Evolutionary conservation across 305 asterid species (phyloP).

Genomic region (Fraxinus nigra): DNA sequence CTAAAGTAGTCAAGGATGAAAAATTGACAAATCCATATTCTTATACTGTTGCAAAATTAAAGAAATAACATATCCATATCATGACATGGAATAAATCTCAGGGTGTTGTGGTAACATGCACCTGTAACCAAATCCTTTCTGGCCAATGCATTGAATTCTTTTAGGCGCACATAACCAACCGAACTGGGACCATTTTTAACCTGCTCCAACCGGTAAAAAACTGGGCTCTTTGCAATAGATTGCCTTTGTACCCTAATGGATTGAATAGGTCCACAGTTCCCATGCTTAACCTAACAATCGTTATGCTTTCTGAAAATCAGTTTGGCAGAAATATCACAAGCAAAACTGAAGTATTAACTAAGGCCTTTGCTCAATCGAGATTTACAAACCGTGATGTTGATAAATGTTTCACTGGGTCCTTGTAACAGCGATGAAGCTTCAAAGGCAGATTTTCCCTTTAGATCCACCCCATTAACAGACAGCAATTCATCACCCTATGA

Average conservation of each 20-base stretch:
- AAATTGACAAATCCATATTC: slow-evolving; percentile 4
- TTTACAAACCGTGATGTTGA: slow-evolving; percentile 57
- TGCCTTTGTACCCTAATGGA: slow-evolving; percentile 78
- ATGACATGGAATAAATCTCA: neutral
- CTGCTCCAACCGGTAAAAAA: slow-evolving; percentile 82
- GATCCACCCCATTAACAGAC: slow-evolving; percentile 77
- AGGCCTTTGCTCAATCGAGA: slow-evolving; percentile 18
- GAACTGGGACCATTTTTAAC: slow-evolving; percentile 50
- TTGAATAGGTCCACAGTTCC: slow-evolving; percentile 83
- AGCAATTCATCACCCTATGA: slow-evolving; percentile 87
- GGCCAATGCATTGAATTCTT: slow-evolving; percentile 98
- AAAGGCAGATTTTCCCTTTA: slow-evolving; percentile 86
- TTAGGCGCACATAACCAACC: slow-evolving; percentile 90
- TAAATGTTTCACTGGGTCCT: slow-evolving; percentile 89
- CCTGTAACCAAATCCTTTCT: slow-evolving; percentile 90
- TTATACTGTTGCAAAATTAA: neutral
- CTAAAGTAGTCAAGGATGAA: slow-evolving; percentile 22
- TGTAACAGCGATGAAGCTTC: slow-evolving; percentile 84
- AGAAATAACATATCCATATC: neutral
- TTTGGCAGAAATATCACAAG: slow-evolving; percentile 24
- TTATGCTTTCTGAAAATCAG: slow-evolving; percentile 22
- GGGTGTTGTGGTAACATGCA: slow-evolving; percentile 22
- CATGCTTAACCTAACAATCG: slow-evolving; percentile 79
- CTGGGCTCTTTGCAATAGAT: slow-evolving; percentile 89
- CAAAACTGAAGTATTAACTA: slow-evolving; percentile 16